Evolutionary conservation across 2,329 filamentous ascomycete species (phyloP).

Genomic region (Furcasterigmium furcatum): DNA sequence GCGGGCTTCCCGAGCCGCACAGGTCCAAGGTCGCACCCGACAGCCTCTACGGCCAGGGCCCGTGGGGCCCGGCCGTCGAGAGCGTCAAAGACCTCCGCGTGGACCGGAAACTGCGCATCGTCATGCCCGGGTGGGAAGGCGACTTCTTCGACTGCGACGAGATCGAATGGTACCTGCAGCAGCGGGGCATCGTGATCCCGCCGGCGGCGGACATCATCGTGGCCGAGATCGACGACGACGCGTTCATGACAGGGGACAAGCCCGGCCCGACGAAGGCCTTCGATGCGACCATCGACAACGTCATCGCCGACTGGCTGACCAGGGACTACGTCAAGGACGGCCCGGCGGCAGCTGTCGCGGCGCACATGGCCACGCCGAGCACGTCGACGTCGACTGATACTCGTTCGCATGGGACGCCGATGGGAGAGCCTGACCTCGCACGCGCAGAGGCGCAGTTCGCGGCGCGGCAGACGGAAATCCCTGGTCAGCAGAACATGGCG

Average conservation of each 20-base stretch:
- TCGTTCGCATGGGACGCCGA: not conserved
- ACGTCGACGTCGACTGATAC: not conserved
- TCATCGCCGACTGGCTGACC: not conserved
- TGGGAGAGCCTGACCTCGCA: not conserved
- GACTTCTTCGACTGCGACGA: slow-evolving; percentile 77
- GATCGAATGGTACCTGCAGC: slow-evolving; percentile 69
- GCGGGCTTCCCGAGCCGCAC: slow-evolving; percentile 23
- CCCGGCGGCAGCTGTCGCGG: not conserved
- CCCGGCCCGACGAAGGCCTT: slow-evolving; percentile 13
- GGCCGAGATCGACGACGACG: slow-evolving; percentile 47
- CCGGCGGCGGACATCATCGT: slow-evolving; percentile 57
- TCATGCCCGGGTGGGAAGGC: slow-evolving; percentile 62
- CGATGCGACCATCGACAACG: not conserved
- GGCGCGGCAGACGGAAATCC: not conserved
- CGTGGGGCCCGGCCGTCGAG: slow-evolving; percentile 38
- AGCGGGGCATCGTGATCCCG: slow-evolving; percentile 61
- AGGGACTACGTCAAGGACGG: not conserved
- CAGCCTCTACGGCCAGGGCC: slow-evolving; percentile 32
- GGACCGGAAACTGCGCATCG: slow-evolving; percentile 45
- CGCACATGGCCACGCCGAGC: not conserved
- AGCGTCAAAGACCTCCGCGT: slow-evolving; percentile 38
- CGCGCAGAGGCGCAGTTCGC: not conserved
- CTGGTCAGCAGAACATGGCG: not conserved
- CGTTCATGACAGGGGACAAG: slow-evolving; percentile 23
- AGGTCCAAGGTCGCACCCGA: slow-evolving; percentile 25